Conservation (phyloP, 2,329 filamentous ascomycete species). For the Colletotrichum sp. region DNA sequence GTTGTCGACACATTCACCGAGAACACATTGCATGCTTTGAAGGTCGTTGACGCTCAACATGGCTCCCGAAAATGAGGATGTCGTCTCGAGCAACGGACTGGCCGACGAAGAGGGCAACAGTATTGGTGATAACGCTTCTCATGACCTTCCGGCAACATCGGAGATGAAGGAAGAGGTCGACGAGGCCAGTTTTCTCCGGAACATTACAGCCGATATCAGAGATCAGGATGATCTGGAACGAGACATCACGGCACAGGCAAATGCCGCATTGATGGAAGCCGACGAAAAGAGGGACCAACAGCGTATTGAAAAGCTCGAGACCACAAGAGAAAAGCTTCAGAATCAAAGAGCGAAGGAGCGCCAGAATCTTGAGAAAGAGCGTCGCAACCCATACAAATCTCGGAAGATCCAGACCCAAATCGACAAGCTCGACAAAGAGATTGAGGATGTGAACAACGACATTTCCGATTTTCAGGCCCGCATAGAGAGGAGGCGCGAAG, state of each 20-base stretch:
- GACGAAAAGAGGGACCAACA: constrained; percentile 69
- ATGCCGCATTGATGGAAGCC: constrained; percentile 61
- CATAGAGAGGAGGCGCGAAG: constrained; percentile 75
- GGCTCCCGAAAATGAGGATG: background rate
- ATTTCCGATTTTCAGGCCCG: constrained; percentile 80
- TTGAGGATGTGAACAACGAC: constrained; percentile 71
- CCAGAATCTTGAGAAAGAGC: constrained; percentile 48
- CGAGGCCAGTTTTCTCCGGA: constrained; percentile 11
- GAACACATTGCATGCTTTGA: background rate
- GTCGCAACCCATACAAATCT: constrained; percentile 54
- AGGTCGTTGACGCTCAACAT: background rate
- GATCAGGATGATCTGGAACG: constrained; percentile 91
- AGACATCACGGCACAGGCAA: constrained; percentile 75
- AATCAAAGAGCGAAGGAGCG: constrained; percentile 65
- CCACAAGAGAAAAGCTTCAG: constrained; percentile 64
- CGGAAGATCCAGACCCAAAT: constrained; percentile 70
- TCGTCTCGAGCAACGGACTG: background rate
- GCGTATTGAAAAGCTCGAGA: constrained; percentile 63
- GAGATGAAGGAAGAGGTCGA: background rate
- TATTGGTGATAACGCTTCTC: background rate
- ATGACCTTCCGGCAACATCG: background rate
- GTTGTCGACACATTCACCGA: background rate
- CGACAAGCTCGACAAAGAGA: constrained; percentile 66
- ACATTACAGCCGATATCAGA: constrained; percentile 58
- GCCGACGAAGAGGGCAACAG: background rate